A percentile compares a stretch with the other conserved stretches of the same genome.
phyloP scores from a whole-genome alignment of 116 monocot genomes.

The Papilionanthe hybrid region DNA sequence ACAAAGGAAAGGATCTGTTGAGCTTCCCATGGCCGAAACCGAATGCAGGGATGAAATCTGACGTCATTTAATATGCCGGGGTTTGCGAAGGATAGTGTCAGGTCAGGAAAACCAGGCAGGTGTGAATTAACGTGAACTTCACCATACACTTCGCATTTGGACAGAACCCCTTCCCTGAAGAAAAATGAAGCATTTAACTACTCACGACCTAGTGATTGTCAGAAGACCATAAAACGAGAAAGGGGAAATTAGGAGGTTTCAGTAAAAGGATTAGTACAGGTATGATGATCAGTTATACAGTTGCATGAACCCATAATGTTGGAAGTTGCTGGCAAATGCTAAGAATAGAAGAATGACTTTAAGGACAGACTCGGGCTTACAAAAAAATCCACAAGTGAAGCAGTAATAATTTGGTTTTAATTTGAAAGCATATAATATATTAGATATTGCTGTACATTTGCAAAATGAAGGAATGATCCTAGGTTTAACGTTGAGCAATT shows the following conservation, averaged over 20 bases:
- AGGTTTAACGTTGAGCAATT: no score
- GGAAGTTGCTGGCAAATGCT: not conserved
- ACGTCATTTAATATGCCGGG: constrained; percentile 66
- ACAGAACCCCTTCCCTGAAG: constrained; percentile 59
- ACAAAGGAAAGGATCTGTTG: constrained; percentile 74
- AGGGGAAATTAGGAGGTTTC: no score
- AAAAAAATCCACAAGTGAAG: not conserved
- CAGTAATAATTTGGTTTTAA: no score
- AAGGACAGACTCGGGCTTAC: not conserved
- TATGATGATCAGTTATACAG: not conserved
- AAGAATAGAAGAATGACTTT: not conserved
- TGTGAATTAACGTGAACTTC: constrained; percentile 78
- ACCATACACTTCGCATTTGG: constrained; percentile 85
- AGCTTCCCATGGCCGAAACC: constrained; percentile 89
- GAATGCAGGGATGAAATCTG: constrained; percentile 84
- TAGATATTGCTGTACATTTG: not conserved
- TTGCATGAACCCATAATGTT: not conserved
- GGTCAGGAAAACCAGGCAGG: constrained; percentile 75
- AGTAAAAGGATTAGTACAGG: not conserved
- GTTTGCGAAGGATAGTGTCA: constrained; percentile 74
- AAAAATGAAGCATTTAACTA: constrained; percentile 10
- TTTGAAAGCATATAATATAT: not conserved
- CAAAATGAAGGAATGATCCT: not conserved
- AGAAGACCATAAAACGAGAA: not conserved
- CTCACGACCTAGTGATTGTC: constrained; percentile 1